A percentile compares a stretch with the other conserved stretches of the same genome.
These are phyloP conservation scores for Saturnispora kantuleensis DNA, from an alignment of 805 yeast species.

Conservation along the genomic window DNA sequence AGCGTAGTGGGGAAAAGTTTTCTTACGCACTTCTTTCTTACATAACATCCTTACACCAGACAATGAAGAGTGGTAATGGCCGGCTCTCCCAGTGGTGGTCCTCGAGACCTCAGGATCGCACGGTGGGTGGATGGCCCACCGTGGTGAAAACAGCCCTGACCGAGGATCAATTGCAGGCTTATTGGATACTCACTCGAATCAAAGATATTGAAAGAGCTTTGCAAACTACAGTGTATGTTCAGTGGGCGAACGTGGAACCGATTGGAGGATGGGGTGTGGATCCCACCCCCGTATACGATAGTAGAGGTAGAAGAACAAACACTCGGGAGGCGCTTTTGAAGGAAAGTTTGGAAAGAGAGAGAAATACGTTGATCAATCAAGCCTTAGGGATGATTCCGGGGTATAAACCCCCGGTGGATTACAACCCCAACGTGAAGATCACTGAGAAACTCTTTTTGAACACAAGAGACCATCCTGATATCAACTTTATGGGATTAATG, in stretches of 20 bases:
- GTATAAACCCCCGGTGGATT: slow-evolving; percentile 73
- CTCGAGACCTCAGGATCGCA: slow-evolving; percentile 6
- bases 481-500: slow-evolving; percentile 84
- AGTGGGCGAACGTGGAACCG: not conserved
- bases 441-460: slow-evolving; percentile 81
- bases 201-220: slow-evolving; percentile 67
- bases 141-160: slow-evolving; percentile 32
- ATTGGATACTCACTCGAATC: slow-evolving; percentile 60
- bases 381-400: slow-evolving; percentile 67
- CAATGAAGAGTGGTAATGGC: not conserved
- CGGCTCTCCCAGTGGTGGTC: slow-evolving; percentile 8
- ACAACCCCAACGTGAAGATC: slow-evolving; percentile 45
- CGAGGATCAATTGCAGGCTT: slow-evolving; percentile 70
- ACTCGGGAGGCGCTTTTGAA: slow-evolving; percentile 65
- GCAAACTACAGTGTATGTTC: slow-evolving; percentile 25
- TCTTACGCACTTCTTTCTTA: no score
- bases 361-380: slow-evolving; percentile 66
- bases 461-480: slow-evolving; percentile 75
- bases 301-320: slow-evolving; percentile 72
- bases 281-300: slow-evolving; percentile 89
- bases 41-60: slow-evolving; percentile 5
- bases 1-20: no score
- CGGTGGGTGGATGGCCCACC: slow-evolving; percentile 9
- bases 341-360: slow-evolving; percentile 61
- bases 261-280: slow-evolving; percentile 35